Evolutionary conservation across 2,329 filamentous ascomycete species (phyloP), one percentile per base, ranked within the genome.

Genomic region (Fusarium sp.): DNA sequence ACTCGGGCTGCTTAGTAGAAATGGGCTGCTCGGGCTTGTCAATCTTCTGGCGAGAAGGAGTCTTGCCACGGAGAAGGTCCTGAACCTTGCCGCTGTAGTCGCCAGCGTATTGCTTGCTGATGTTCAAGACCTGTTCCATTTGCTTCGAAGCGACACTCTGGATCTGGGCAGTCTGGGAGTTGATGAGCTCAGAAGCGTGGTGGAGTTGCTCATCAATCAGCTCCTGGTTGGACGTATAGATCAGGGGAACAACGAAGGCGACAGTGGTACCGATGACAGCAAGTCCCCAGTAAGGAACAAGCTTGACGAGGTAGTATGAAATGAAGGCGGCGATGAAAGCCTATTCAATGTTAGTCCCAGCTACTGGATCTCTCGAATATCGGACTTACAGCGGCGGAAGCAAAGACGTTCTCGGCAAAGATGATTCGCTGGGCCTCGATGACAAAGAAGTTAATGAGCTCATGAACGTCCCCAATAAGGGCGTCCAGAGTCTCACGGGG

Each of bases 391-490:
- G 84, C 86, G 76, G 83, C 81, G 27, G 91, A 92, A 62, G 85
- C 87, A 70, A 83, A 81, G 64, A 92, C 80, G 75, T 92, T 93
- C 86, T 93, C 91, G 46, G 87, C 90, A 73, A 90, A 93, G 62
- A 92, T 78, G 73, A 93, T 88, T 69, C 90, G 87, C 84, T 93
- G 91, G 55, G 86, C 84, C 83, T 93, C 91, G 63, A 93, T 91
- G 68, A 92, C 85, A 75, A 92, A 90, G 81, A 93, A 93, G 86
- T 93, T 93, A 82, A 91, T 81, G 66, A 93, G 86, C 81, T 92
- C 90, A 77, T 92, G 88, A 44, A 90, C 83, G 72, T 92, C 91
- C 62, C 88, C 89, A 75, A 91, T 87, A 71, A 90, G 74, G 63
- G 82, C 80, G 75, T 92, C 88, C 42, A 92, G 81, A 11, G 88